Evolutionary conservation across 306 rosid genomes (phyloP), one percentile per base, ranked within the genome.

Genomic region (Gleditsia sinensis): DNA sequence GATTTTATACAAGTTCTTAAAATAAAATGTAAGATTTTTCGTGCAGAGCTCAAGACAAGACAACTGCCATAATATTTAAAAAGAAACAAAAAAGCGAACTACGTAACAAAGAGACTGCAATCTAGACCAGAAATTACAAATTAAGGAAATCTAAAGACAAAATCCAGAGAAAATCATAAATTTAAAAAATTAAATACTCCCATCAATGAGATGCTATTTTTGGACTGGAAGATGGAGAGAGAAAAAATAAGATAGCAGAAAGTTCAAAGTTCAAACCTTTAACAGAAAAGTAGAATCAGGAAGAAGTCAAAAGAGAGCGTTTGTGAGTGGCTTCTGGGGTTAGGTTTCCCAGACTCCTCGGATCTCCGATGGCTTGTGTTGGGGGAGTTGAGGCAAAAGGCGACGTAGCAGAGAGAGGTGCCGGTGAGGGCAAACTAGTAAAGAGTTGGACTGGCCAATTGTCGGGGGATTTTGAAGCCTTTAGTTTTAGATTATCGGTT

Each of bases 291-390:
- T 11, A 75, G 63, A 34, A 74, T 46, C 45, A 76, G 14, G 68
- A 55, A 39, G 43, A 46, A 71, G 46, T 39, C 25, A 37, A 34
- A 20, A 25, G 19, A 58, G 19, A 6, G 23, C 2, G 76, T 2
- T 28, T 37, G 33, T 20, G 53, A 12, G 75, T 24, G 37, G 55
- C 50, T 34, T 51, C 12, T 0, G 72, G 73, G 56, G 60, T 49
- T 67, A 69, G 86, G 83, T 62, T 76, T 78, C 74, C 78, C 72
- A 76, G 81, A 83, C 76, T 78, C 77, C 78, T 78, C 76, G 83
- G 87, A 83, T 83, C 81, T 78, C 33, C 75, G 24, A 59, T 20
- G 36, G 34, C 32, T 46, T 63, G 3, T 10, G 14, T 55, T 58
- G 68, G 81, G 57, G 85, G 81, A 74, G 87, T 53, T 59, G 23